phyloP scores from a whole-genome alignment of 2,329 filamentous ascomycete species.

The Cryphonectria radicalis region DNA sequence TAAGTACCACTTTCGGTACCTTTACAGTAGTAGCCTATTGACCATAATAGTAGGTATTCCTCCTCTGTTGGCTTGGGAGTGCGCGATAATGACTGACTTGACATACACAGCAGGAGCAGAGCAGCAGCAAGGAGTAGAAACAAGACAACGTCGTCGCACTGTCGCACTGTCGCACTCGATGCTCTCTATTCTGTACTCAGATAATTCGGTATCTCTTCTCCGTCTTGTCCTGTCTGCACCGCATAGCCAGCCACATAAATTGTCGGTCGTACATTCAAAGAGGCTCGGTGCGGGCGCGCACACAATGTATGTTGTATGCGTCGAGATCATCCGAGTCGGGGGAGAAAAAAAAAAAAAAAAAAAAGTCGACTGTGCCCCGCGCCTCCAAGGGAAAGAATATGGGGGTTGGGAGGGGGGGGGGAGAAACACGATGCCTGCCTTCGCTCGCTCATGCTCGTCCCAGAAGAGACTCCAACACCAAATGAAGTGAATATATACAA shows the following conservation, averaged over 20 bases:
- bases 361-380: not conserved
- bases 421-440: not conserved
- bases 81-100: not conserved
- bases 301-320: not conserved
- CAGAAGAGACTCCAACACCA: constrained; percentile 19
- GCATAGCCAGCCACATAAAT: not conserved
- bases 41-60: not conserved
- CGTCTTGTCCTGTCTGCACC: not conserved
- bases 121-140: not conserved
- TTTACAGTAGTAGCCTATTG: not conserved
- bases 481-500: constrained; percentile 29
- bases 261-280: not conserved
- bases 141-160: not conserved
- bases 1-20: too few species aligned
- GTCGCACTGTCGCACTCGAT: not conserved
- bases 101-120: too few species aligned
- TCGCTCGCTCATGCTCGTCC: constrained; percentile 6
- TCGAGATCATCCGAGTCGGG: not conserved
- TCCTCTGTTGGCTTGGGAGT: not conserved
- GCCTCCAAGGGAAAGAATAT: constrained; percentile 7
- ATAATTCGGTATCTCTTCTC: not conserved
- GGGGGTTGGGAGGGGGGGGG: too few species aligned
- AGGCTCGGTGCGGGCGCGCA: not conserved
- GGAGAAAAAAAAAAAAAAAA: not conserved
- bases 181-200: not conserved